A percentile compares a stretch with the other conserved stretches of the same genome.
Evolutionary conservation across 2,329 filamentous ascomycete genomes (phyloP).

Genomic region (Fusarium scirpi): DNA sequence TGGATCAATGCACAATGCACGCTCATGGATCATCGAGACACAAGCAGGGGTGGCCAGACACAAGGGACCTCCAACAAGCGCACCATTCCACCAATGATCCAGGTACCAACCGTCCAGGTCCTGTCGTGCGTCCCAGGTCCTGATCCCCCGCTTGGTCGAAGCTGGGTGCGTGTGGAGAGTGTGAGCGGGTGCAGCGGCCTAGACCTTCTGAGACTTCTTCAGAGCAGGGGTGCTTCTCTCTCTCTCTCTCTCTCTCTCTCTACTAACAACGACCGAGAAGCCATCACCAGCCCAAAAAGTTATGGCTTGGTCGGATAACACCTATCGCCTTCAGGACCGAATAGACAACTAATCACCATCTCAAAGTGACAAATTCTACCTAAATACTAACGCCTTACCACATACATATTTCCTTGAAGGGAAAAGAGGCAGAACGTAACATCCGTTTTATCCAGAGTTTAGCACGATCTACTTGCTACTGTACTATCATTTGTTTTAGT

Average conservation of each 20-base stretch:
- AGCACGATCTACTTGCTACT: constrained; percentile 11
- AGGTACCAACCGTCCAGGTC: constrained; percentile 35
- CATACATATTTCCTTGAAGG: background rate
- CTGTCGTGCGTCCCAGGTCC: constrained; percentile 9
- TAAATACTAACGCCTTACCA: constrained; percentile 13
- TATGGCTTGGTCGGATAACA: constrained; percentile 11
- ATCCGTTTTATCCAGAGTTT: background rate
- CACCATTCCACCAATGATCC: constrained; percentile 39
- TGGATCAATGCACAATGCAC: constrained; percentile 12
- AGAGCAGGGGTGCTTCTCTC: constrained; percentile 2
- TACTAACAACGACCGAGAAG: background rate
- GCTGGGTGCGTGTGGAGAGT: constrained; percentile 28
- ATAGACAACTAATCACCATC: background rate
- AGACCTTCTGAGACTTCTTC: constrained; percentile 37
- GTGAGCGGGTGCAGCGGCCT: constrained; percentile 32
- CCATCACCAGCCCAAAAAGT: background rate
- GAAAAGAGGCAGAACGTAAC: constrained; percentile 14
- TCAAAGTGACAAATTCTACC: background rate
- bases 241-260: background rate
- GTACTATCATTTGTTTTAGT: constrained; percentile 9
- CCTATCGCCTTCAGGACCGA: constrained; percentile 14
- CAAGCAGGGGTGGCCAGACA: constrained; percentile 6
- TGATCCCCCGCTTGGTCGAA: constrained; percentile 35
- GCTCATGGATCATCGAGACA: constrained; percentile 1
- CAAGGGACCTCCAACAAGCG: constrained; percentile 39